Base-by-base conservation (phyloP, 352 stramenopile species). In the Phytophthora sp. region DNA sequence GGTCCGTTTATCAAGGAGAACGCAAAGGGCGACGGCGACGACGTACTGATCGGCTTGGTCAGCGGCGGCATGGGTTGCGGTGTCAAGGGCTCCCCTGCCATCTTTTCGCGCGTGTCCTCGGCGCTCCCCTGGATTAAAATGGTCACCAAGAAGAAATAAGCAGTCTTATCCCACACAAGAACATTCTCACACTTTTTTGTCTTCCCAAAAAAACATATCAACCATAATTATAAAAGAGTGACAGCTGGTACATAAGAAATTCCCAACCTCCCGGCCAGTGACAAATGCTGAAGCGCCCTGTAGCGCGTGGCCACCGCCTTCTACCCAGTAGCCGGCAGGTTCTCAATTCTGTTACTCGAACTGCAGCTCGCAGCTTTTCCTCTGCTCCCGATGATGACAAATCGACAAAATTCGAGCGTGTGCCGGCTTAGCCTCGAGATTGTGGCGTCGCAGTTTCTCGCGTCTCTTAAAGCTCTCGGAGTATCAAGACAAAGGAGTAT, bases 381-480 rank as follows among this genome's bases (percentile, higher is more conserved):
- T 61, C 26, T 13, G 44, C 41, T 7, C 15, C 54, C 2, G 58
- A 52, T 7, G 36, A 47, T 20, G 24, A 60, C 12, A 62, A 49
- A 0, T 18, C 35, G 23, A 29, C 55, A 7, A 29, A 45, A 4
- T 60, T 82, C 16, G 64, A 80, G 9, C 51, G 42, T 23, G 67
- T 0, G 44, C 55, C 1, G 44, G 63, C 1, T 63, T 76, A 2
- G 39, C 66, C 2, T 18, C 18, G 1, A 56, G 42, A 18, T 29
- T 71, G 24, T 73, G 53, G 45, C 50, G 38, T 33, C 81, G 81
- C 5, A 66, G 68, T 15, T 23, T 33, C 9, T 42, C 57, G 24
- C 67, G 70, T 6, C 20, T 83, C 8, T 24, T 38, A 3, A 49
- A 71, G 15, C 77, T 87, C 31, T 33, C 77, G n/a, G 64, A 66